Percentiles rank a stretch among this genome's conserved stretches.
These are phyloP conservation scores for Puccinia horiana DNA, from an alignment of 1,284 basidiomycete species.

Conservation along the genomic window DNA sequence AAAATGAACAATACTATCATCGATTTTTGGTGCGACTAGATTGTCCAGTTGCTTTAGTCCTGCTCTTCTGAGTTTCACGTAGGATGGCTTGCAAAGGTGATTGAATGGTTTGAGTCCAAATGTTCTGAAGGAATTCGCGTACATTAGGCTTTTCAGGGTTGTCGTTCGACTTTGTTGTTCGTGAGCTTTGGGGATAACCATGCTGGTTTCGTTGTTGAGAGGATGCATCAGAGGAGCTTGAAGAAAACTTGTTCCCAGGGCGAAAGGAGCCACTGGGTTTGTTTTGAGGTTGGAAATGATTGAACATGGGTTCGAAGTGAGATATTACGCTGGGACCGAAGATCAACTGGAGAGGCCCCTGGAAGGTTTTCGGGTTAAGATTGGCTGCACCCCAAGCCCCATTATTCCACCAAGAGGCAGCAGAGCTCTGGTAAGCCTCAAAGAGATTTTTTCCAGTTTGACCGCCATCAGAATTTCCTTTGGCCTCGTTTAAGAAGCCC, in stretches of 20 bases:
- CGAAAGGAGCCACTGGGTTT: neutral
- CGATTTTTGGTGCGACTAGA: neutral
- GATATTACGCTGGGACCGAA: constrained; percentile 1
- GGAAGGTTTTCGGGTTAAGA: neutral
- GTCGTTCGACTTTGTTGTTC: neutral
- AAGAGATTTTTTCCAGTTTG: neutral
- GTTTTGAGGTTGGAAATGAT: constrained; percentile 18
- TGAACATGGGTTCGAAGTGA: constrained; percentile 26
- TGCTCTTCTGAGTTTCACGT: neutral
- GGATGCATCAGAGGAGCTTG: constrained; percentile 7
- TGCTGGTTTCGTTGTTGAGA: neutral
- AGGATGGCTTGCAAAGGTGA: constrained; percentile 14
- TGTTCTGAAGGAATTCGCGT: neutral
- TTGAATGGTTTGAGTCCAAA: constrained; percentile 21
- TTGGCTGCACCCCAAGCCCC: neutral
- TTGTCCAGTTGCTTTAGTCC: neutral
- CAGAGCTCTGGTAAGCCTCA: constrained; percentile 16
- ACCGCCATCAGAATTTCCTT: neutral
- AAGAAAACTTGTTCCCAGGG: neutral
- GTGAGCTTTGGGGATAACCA: neutral
- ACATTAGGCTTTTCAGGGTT: neutral
- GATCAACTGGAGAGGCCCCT: constrained; percentile 23
- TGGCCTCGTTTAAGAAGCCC: constrained; percentile 24
- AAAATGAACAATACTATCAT: neutral
- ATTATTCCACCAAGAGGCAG: constrained; percentile 18